Percentiles rank a stretch among this genome's conserved stretches.
Evolutionary conservation across 257 asterid species (phyloP).

Genomic region (Avicennia marina): DNA sequence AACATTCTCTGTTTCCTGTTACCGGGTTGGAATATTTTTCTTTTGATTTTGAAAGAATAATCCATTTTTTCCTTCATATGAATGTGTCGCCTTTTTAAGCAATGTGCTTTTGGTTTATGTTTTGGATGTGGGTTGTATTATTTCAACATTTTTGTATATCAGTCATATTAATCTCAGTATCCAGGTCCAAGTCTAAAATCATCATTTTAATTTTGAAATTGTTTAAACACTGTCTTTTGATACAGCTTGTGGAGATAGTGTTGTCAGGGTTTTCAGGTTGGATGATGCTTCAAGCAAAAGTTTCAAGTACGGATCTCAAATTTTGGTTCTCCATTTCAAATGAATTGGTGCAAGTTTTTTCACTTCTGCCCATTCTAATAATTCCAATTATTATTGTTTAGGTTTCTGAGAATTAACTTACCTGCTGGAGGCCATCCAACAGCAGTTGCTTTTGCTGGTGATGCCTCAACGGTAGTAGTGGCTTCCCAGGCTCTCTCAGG

Average conservation of each 20-base stretch:
- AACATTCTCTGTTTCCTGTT: neutral
- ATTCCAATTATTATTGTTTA: constrained; percentile 16
- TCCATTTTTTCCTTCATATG: neutral
- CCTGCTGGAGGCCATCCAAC: constrained; percentile 90
- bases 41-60: constrained; percentile 8
- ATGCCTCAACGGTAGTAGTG: constrained; percentile 72
- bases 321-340: constrained; percentile 7
- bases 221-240: constrained; percentile 8
- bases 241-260: constrained; percentile 90
- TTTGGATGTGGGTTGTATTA: constrained; percentile 3
- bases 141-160: neutral
- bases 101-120: neutral
- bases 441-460: constrained; percentile 75
- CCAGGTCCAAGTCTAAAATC: neutral
- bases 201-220: constrained; percentile 4
- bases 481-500: constrained; percentile 73
- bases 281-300: constrained; percentile 94
- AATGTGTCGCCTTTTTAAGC: neutral
- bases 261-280: constrained; percentile 86
- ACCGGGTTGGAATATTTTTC: neutral
- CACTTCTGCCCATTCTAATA: constrained; percentile 1
- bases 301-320: constrained; percentile 67
- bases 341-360: constrained; percentile 4
- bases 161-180: constrained; percentile 5
- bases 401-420: constrained; percentile 86